Evolutionary conservation across 2,329 filamentous ascomycete species (phyloP).

Genomic region (Scedosporium boydii): DNA sequence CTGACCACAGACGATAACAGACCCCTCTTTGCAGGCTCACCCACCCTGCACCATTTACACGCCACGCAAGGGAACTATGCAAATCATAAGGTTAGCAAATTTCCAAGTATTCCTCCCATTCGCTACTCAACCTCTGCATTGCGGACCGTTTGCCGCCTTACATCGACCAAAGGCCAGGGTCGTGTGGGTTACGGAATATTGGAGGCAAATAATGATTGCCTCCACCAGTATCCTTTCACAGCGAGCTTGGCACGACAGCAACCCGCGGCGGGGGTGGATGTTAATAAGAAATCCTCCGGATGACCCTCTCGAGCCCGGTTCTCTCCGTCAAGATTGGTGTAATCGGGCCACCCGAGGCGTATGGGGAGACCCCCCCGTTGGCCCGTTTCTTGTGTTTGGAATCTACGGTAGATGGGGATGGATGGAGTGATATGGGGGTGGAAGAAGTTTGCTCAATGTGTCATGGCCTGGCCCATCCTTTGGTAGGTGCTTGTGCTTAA

Average conservation of each 20-base stretch:
- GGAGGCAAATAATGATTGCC: background rate
- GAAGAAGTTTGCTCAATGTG: background rate
- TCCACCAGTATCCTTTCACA: background rate
- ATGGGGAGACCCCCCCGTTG: background rate
- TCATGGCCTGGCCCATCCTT: background rate
- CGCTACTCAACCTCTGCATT: background rate
- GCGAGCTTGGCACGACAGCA: background rate
- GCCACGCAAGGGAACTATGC: background rate
- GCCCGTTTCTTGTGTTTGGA: background rate
- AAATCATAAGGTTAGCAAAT: background rate
- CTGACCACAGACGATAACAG: background rate
- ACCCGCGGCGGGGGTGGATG: too few relatives aligned
- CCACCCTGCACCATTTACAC: background rate
- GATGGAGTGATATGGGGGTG: too few relatives aligned
- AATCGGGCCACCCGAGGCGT: background rate
- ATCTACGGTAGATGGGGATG: background rate
- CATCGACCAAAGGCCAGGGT: background rate
- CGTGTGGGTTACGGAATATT: background rate
- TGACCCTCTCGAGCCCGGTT: background rate
- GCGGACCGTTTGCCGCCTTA: slow-evolving; percentile 4
- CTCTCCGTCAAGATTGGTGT: background rate
- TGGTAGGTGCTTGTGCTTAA: background rate
- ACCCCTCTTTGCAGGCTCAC: background rate
- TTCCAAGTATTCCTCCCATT: background rate
- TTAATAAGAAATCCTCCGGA: background rate